Conservation (phyloP, 164 flowering plant genomes). For the Chimonanthus salicifolius region DNA sequence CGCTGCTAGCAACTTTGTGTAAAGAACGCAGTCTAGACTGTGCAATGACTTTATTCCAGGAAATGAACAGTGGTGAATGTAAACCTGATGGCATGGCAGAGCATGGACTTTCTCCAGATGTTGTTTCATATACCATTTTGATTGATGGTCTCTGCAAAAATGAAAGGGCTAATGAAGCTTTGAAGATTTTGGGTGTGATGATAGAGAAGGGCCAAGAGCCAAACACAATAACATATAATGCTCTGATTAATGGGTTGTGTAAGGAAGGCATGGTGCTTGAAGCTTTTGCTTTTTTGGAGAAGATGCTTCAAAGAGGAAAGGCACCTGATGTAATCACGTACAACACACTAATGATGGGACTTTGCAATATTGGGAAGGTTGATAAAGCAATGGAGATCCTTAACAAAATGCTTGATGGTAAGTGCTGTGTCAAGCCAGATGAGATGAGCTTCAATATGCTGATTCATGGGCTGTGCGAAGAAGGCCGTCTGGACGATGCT, state of each 20-base stretch:
- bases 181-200: conserved; percentile 48
- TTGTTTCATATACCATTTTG: conserved; percentile 41
- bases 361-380: conserved; percentile 42
- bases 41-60: conserved; percentile 43
- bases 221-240: conserved; percentile 40
- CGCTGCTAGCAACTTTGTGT: conserved; percentile 49
- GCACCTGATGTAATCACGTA: conserved; percentile 53
- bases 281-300: conserved; percentile 39
- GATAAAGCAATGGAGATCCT: conserved; percentile 53
- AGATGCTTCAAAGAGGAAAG: conserved; percentile 45
- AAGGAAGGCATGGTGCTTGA: conserved; percentile 45
- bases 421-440: conserved; percentile 37
- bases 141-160: conserved; percentile 54
- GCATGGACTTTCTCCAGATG: conserved; percentile 46
- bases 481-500: conserved; percentile 47
- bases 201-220: conserved; percentile 57
- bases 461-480: conserved; percentile 57
- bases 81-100: conserved; percentile 49
- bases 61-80: conserved; percentile 39
- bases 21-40: conserved; percentile 44
- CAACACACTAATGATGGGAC: conserved; percentile 44
- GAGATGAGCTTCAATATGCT: conserved; percentile 33
- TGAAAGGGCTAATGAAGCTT: conserved; percentile 40
- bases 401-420: conserved; percentile 27
- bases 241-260: conserved; percentile 54